A percentile compares a stretch with the other conserved stretches of the same genome.
phyloP scores from a whole-genome alignment of 139 green algal genomes.

The Coelastrella sp. region DNA sequence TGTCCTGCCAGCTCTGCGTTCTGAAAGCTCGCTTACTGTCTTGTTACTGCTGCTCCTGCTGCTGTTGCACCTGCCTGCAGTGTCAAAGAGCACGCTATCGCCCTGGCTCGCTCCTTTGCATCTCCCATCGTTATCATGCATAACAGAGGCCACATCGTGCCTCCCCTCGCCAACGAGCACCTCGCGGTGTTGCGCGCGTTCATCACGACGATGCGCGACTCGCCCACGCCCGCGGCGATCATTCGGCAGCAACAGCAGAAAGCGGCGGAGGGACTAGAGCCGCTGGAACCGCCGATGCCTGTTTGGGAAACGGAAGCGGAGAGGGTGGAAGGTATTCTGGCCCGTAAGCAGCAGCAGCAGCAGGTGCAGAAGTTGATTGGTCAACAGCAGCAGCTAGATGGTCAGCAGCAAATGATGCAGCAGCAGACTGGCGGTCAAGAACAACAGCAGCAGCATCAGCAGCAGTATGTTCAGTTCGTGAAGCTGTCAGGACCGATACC shows the following conservation, averaged over 20 bases:
- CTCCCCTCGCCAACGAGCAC: background rate
- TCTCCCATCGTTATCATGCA: constrained; percentile 44
- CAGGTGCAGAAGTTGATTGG: background rate
- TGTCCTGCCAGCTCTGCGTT: no score
- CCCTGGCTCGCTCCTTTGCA: constrained; percentile 14
- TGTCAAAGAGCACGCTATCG: constrained; percentile 41
- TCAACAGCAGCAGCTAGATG: background rate
- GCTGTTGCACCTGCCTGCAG: background rate
- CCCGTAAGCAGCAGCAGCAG: constrained; percentile 22
- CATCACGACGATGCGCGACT: constrained; percentile 7
- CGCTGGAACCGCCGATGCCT: constrained; percentile 16
- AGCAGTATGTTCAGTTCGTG: constrained; percentile 7
- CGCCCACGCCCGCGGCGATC: background rate
- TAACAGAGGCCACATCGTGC: constrained; percentile 34
- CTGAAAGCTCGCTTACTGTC: no score
- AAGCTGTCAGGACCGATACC: constrained; percentile 10
- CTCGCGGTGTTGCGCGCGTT: constrained; percentile 37
- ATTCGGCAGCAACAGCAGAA: constrained; percentile 10
- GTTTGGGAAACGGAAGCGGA: constrained; percentile 39
- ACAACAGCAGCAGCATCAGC: background rate
- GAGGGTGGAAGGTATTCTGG: background rate
- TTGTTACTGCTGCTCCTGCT: background rate
- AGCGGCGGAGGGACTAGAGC: background rate
- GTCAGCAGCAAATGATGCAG: constrained; percentile 8
- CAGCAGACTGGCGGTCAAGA: background rate